Evolutionary conservation across 495 filamentous ascomycete species (phyloP).

Genomic region (Lasiosphaeriaceae sp.): DNA sequence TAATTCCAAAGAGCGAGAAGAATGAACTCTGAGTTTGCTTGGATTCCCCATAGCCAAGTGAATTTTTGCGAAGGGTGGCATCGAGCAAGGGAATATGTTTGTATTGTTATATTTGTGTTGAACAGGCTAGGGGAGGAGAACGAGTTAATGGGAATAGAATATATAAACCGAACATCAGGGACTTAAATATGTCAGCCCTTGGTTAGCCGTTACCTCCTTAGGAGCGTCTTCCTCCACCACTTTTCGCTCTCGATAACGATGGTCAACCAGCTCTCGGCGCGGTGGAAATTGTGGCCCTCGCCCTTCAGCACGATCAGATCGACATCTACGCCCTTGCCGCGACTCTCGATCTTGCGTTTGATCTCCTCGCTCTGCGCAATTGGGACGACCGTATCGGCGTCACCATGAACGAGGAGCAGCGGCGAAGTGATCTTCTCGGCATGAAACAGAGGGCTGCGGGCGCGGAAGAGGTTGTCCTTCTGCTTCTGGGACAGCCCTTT

Average conservation of each 20-base stretch:
- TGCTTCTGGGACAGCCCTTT: conserved; percentile 28
- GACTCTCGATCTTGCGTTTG: conserved; percentile 28
- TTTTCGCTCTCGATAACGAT: conserved; percentile 29
- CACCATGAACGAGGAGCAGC: conserved; percentile 45
- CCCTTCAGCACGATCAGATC: conserved; percentile 43
- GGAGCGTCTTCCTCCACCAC: conserved; percentile 52
- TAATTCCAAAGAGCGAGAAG: too few relatives aligned
- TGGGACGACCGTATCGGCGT: conserved; percentile 45
- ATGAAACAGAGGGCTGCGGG: conserved; percentile 42
- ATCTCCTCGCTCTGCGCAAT: conserved; percentile 45
- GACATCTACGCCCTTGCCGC: conserved; percentile 27
- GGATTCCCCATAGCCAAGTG: too few relatives aligned
- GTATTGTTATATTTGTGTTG: too few relatives aligned
- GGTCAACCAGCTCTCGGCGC: conserved; percentile 21
- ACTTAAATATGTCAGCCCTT: too few relatives aligned
- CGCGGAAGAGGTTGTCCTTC: conserved; percentile 32
- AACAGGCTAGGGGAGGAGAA: too few relatives aligned
- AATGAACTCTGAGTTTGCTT: too few relatives aligned
- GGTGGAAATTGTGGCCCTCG: conserved; percentile 44
- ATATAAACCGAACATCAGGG: too few relatives aligned
- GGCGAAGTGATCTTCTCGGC: conserved; percentile 43
- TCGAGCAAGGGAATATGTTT: too few relatives aligned
- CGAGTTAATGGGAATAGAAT: too few relatives aligned
- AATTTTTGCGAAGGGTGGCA: too few relatives aligned
- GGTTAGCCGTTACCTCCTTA: conserved; percentile 57